Base-by-base conservation (phyloP, 2,329 filamentous ascomycete genomes). In the Aspergillus ibericus region DNA sequence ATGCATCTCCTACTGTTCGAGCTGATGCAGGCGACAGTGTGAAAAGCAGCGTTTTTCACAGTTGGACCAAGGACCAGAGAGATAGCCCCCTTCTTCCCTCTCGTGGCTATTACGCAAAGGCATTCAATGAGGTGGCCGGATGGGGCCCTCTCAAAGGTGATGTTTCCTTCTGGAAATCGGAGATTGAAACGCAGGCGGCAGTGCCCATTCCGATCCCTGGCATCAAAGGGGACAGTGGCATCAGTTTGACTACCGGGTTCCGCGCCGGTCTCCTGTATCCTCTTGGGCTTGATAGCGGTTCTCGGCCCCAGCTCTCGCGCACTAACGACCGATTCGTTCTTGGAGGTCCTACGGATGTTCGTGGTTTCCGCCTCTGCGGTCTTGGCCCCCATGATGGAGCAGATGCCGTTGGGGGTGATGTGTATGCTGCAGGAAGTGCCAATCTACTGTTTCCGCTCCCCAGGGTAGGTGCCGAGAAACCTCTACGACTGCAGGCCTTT, bases 311-410 rank as follows among this genome's bases (percentile, higher is more conserved):
- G 22, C 85, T 88, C 4, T 96, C 91, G 65, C 87, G 91, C 29
- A 84, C 98, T 69, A 97, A 96, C 72, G 95, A 99, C 75, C 91
- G 95, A 46, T 99, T 99, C 80, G 87, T 92, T 70, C 89, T 99
- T 32, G 95, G 95, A 44, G 95, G 95, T 0, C 93, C 95, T 3
- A 96, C 92, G 3, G 93, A 96, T 71, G 91, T 99, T 13, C 90
- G 95, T 56, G 95, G 95, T 1, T 99, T 99, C 82, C 88, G 92
- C 59, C 85, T 96, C 20, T 90, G 89, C 18, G 95, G 95, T 1
- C 83, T 99, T 5, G 95, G 95, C 8, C 93, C 95, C 4, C 89
- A 90, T 63, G 93, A 98, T 69, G 91, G 92, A 1, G 75, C 81
- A 16, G 93, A 99, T 76, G 88, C 93, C 0, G 86, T 96, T 0